These are phyloP conservation scores for Corinectria fuckeliana DNA, from an alignment of 2,329 filamentous ascomycete genomes.

Conservation along the genomic window DNA sequence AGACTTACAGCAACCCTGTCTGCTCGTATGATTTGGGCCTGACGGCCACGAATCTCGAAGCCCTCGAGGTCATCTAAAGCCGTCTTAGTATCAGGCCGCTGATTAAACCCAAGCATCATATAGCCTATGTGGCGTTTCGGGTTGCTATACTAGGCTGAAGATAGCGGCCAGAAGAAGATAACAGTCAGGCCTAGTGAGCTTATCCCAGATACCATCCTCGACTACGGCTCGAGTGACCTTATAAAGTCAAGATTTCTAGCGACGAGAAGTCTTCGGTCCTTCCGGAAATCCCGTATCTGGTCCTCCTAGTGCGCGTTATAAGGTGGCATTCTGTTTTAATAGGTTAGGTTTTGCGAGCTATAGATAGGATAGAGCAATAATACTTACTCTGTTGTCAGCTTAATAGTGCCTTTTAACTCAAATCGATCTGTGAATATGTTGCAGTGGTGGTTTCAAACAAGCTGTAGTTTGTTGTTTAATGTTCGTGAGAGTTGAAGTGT, in stretches of 20 bases:
- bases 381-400: not conserved
- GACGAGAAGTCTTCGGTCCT: not conserved
- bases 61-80: not conserved
- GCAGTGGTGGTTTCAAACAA: not conserved
- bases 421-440: not conserved
- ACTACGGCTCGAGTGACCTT: not conserved
- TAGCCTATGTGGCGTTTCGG: not conserved
- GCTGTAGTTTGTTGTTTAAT: not conserved
- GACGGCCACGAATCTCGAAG: not conserved
- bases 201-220: not conserved
- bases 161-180: constrained; percentile 5
- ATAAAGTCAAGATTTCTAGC: not conserved
- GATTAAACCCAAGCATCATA: not conserved
- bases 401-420: not conserved
- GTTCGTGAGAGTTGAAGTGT: too few relatives aligned
- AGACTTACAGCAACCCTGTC: not conserved
- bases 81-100: not conserved
- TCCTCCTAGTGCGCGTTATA: constrained; percentile 1
- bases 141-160: not conserved
- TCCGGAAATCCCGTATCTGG: not conserved
- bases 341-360: not conserved
- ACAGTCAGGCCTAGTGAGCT: constrained; percentile 4
- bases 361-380: not conserved
- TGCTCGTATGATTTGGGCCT: not conserved
- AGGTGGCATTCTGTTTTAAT: constrained; percentile 2